Evolutionary conservation across 352 stramenopile species (phyloP).

Genomic region (Globisporangium viniferum): DNA sequence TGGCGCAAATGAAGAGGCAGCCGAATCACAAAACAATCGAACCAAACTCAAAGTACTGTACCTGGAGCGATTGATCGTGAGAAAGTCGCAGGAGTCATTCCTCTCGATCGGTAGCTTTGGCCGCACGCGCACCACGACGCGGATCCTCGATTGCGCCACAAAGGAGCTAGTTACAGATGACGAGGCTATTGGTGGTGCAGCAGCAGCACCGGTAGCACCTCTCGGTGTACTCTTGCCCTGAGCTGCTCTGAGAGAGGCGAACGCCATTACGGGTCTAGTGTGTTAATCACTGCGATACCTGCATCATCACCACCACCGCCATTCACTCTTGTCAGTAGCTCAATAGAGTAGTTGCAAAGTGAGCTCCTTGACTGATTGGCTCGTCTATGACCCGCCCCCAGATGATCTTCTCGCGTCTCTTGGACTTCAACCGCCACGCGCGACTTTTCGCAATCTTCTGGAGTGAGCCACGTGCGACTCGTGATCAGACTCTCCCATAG

Average conservation of each 20-base stretch:
- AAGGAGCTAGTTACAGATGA: conserved; percentile 1
- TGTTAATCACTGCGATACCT: not conserved
- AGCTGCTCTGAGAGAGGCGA: not conserved
- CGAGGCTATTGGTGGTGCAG: not conserved
- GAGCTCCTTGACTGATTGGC: not conserved
- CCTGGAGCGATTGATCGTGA: conserved; percentile 27
- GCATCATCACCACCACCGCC: not conserved
- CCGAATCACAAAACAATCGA: not conserved
- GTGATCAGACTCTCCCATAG: not conserved
- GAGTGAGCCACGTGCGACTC: not conserved
- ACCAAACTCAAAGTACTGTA: conserved; percentile 2
- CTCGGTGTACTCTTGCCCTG: not conserved
- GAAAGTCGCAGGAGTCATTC: conserved; percentile 28
- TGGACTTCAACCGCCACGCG: conserved; percentile 15
- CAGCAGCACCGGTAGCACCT: not conserved
- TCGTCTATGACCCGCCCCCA: conserved; percentile 5
- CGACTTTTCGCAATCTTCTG: conserved; percentile 47
- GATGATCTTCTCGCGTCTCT: conserved; percentile 23
- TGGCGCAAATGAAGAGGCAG: not conserved
- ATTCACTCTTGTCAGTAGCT: not conserved
- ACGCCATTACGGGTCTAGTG: not conserved
- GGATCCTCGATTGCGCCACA: conserved; percentile 28
- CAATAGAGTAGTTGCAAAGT: not conserved
- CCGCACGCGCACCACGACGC: conserved; percentile 49
- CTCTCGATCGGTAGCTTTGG: conserved; percentile 37